A percentile compares a stretch with the other conserved stretches of the same genome.
Evolutionary conservation across 768 basidiomycete genomes (phyloP).

Genomic region (Tylopilus sp.): DNA sequence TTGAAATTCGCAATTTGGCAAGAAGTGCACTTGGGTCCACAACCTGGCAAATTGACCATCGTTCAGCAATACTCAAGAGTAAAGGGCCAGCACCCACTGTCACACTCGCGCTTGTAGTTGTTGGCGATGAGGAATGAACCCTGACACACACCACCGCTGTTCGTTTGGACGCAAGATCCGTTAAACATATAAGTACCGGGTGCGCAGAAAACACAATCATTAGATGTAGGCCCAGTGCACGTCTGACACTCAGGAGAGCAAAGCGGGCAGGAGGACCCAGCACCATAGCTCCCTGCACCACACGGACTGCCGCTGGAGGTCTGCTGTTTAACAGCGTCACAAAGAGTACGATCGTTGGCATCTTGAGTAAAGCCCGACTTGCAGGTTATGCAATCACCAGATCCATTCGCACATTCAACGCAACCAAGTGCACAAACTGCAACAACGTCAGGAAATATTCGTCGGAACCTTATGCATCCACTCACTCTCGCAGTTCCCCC

Average conservation of each 20-base stretch:
- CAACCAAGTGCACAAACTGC: slow-evolving; percentile 76
- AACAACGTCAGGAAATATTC: neutral
- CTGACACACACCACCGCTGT: slow-evolving; percentile 68
- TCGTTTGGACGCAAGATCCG: slow-evolving; percentile 66
- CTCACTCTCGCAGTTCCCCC: slow-evolving; percentile 72
- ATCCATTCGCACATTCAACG: slow-evolving; percentile 58
- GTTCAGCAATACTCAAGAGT: neutral
- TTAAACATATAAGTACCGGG: slow-evolving; percentile 59
- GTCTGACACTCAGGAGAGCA: slow-evolving; percentile 70
- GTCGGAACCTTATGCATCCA: neutral
- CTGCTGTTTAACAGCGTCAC: slow-evolving; percentile 49
- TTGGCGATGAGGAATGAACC: slow-evolving; percentile 72
- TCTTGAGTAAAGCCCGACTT: slow-evolving; percentile 65
- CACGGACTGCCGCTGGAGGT: slow-evolving; percentile 55
- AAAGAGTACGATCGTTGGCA: slow-evolving; percentile 63
- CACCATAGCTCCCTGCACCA: slow-evolving; percentile 63
- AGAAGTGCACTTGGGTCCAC: slow-evolving; percentile 77
- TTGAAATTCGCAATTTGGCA: slow-evolving; percentile 75
- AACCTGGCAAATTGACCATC: slow-evolving; percentile 45
- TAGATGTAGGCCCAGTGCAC: slow-evolving; percentile 65
- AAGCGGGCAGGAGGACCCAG: slow-evolving; percentile 46
- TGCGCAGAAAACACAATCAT: slow-evolving; percentile 68
- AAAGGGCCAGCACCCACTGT: slow-evolving; percentile 45
- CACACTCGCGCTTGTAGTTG: slow-evolving; percentile 79
- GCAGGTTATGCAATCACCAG: slow-evolving; percentile 73